Evolutionary conservation across 768 basidiomycete genomes (phyloP).

Genomic region (Lentinula sp.): DNA sequence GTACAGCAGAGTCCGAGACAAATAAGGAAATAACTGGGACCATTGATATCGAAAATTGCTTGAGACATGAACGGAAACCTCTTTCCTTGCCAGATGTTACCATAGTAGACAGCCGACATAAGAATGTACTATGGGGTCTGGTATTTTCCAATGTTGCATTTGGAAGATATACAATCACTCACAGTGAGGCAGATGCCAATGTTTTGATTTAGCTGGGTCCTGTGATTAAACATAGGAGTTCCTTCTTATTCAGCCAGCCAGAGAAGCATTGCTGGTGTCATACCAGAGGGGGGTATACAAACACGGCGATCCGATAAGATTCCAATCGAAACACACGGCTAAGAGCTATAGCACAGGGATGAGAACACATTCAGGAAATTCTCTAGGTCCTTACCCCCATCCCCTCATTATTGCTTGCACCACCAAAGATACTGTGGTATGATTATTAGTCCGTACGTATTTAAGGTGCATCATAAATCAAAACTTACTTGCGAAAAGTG

Average conservation of each 20-base stretch:
- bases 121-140: constrained; percentile 9
- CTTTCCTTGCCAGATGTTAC: constrained; percentile 16
- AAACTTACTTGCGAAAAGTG: constrained; percentile 21
- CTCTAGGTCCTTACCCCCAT: constrained; percentile 8
- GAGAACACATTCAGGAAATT: neutral
- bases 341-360: constrained; percentile 13
- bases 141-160: neutral
- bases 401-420: constrained; percentile 30
- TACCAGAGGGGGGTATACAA: constrained; percentile 1
- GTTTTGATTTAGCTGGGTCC: constrained; percentile 16
- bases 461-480: neutral
- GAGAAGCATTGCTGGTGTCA: no score
- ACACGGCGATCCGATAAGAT: constrained; percentile 16
- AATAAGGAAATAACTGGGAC: neutral
- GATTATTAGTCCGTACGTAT: neutral
- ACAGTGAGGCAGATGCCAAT: constrained; percentile 14
- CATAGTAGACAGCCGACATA: constrained; percentile 16
- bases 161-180: neutral
- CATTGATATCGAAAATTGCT: constrained; percentile 7
- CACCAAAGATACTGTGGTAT: constrained; percentile 23
- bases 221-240: neutral
- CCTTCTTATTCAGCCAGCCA: neutral
- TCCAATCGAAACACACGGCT: constrained; percentile 22
- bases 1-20: neutral
- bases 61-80: constrained; percentile 14